Conservation (phyloP, 257 asterid species). For the Penstemon davidsonii region DNA sequence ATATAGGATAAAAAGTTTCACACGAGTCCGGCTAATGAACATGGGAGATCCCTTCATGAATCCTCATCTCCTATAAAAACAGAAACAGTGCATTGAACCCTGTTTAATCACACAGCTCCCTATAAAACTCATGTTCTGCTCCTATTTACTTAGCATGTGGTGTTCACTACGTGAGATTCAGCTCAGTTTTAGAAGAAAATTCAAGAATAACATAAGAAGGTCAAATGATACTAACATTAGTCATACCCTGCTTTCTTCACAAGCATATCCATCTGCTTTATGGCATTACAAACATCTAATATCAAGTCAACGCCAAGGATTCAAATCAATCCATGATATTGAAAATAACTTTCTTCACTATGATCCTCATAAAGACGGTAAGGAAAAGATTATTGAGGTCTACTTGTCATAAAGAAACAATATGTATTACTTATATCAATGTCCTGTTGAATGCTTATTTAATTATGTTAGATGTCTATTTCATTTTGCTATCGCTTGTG, state of each 20-base stretch:
- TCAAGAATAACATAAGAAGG: too few species aligned
- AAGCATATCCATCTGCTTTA: background rate
- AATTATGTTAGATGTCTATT: background rate
- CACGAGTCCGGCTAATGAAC: too few species aligned
- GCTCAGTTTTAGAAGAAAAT: too few species aligned
- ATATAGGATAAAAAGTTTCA: too few species aligned
- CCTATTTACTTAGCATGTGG: background rate
- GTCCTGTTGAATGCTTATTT: background rate
- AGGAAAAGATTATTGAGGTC: slow-evolving; percentile 15
- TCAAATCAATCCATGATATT: background rate
- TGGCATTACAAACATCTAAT: background rate
- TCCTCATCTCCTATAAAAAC: too few species aligned
- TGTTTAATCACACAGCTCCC: too few species aligned
- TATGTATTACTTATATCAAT: background rate
- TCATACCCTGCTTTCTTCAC: background rate
- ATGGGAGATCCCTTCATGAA: too few species aligned
- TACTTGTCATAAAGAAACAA: slow-evolving; percentile 27
- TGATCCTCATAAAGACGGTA: slow-evolving; percentile 1
- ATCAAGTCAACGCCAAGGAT: slow-evolving; percentile 3
- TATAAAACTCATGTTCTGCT: background rate
- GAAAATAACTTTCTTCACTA: background rate
- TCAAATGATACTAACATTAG: too few species aligned
- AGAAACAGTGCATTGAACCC: too few species aligned
- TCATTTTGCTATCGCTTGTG: slow-evolving; percentile 4
- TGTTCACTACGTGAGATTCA: too few species aligned